These are phyloP conservation scores for Erythrobasidium yunnanense DNA, from an alignment of 768 basidiomycete genomes.

Conservation along the genomic window DNA sequence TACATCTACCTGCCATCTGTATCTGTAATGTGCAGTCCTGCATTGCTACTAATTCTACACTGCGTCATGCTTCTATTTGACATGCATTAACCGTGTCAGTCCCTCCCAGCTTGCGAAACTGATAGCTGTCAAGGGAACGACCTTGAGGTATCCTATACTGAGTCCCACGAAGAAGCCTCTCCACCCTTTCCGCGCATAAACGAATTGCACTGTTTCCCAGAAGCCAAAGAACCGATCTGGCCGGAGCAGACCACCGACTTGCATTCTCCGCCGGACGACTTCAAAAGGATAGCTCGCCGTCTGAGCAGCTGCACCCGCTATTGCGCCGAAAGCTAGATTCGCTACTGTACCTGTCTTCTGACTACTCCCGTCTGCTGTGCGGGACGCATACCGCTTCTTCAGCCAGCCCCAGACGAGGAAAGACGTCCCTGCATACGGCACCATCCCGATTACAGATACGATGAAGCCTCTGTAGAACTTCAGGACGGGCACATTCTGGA, in stretches of 20 bases:
- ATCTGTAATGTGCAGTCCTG: too few species aligned
- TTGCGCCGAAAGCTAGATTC: constrained; percentile 71
- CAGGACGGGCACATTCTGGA: constrained; percentile 60
- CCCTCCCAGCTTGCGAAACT: constrained; percentile 85
- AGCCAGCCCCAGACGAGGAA: constrained; percentile 79
- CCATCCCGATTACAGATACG: constrained; percentile 78
- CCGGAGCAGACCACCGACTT: constrained; percentile 73
- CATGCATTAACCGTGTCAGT: constrained; percentile 51
- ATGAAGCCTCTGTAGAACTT: constrained; percentile 97
- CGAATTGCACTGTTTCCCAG: constrained; percentile 59
- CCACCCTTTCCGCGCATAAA: constrained; percentile 63
- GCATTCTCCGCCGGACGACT: constrained; percentile 81
- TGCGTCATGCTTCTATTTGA: constrained; percentile 34
- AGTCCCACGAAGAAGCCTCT: constrained; percentile 85
- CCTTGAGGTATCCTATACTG: constrained; percentile 82
- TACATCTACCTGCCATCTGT: too few species aligned
- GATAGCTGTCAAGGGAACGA: constrained; percentile 90
- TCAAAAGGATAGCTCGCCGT: constrained; percentile 92
- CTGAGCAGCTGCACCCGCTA: constrained; percentile 74
- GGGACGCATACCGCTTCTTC: constrained; percentile 43
- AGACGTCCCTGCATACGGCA: constrained; percentile 89
- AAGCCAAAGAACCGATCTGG: constrained; percentile 69
- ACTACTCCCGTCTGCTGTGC: constrained; percentile 13
- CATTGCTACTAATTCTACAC: too few species aligned
- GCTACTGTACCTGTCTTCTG: constrained; percentile 44